Evolutionary conservation across 805 yeast genomes (phyloP).

Genomic region (Priceomyces haplophilus): DNA sequence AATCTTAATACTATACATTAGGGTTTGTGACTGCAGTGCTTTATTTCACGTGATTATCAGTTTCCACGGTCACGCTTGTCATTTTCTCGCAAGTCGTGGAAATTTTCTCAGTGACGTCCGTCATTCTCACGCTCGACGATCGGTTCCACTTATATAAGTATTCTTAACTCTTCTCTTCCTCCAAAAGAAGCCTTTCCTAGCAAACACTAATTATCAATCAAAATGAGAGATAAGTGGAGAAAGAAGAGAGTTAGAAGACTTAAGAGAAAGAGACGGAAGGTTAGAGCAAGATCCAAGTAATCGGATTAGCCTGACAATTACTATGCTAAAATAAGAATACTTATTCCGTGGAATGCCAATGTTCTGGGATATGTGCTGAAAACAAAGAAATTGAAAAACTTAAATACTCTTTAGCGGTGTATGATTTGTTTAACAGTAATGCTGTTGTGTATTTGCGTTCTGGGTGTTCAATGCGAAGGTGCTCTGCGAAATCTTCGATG

Average conservation of each 20-base stretch:
- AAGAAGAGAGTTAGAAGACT: slow-evolving; percentile 99
- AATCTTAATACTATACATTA: no score
- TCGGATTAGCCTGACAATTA: slow-evolving; percentile 36
- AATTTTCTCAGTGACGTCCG: slow-evolving; percentile 1
- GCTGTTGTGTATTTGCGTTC: neutral
- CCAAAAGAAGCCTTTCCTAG: slow-evolving; percentile 9
- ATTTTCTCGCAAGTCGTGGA: slow-evolving; percentile 7
- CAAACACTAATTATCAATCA: slow-evolving; percentile 34
- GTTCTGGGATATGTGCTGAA: slow-evolving; percentile 1
- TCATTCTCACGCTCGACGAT: neutral
- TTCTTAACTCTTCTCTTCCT: slow-evolving; percentile 13
- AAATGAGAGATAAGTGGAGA: slow-evolving; percentile 98
- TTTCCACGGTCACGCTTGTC: slow-evolving; percentile 2
- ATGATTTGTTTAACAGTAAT: slow-evolving; percentile 3
- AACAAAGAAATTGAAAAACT: neutral
- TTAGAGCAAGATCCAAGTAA: slow-evolving; percentile 99
- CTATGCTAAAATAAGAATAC: neutral
- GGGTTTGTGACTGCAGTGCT: no score
- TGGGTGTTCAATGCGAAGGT: neutral
- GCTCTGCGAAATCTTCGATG: neutral
- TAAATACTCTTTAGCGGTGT: neutral
- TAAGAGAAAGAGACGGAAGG: slow-evolving; percentile 99
- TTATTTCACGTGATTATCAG: neutral
- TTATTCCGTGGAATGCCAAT: neutral
- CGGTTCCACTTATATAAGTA: neutral